These are phyloP conservation scores for Colletotrichum sp. DNA, from an alignment of 2,329 filamentous ascomycete species.

Conservation along the genomic window DNA sequence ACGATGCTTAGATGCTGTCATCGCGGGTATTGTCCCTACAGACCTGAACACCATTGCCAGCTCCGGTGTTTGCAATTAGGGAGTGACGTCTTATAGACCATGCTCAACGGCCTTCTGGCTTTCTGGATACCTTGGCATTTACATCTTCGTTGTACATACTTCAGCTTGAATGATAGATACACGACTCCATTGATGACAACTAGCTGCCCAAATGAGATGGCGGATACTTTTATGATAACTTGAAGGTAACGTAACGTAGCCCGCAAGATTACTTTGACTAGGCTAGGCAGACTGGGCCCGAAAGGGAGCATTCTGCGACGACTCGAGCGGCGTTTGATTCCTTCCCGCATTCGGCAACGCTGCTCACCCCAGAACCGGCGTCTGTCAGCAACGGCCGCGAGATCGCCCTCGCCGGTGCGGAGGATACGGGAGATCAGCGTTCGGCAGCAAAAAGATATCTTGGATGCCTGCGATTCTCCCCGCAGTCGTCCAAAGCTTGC, in stretches of 20 bases:
- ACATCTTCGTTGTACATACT: background rate
- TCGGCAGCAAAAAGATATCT: background rate
- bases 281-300: background rate
- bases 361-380: background rate
- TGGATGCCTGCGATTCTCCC: background rate
- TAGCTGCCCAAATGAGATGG: background rate
- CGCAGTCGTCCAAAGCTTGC: background rate
- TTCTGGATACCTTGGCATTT: background rate
- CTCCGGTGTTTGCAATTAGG: conserved; percentile 7
- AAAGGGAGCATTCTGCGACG: background rate
- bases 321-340: background rate
- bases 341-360: background rate
- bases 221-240: background rate
- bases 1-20: conserved; percentile 7
- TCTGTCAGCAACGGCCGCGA: background rate
- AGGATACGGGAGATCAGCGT: background rate
- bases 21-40: conserved; percentile 10
- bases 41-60: conserved; percentile 15
- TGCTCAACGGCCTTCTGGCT: background rate
- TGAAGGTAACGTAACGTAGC: background rate
- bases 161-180: background rate
- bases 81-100: background rate
- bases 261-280: background rate
- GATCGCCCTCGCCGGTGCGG: background rate
- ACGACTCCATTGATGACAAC: background rate